These are phyloP conservation scores for Puccinia triticina DNA, from an alignment of 1,284 basidiomycete species.

Conservation along the genomic window DNA sequence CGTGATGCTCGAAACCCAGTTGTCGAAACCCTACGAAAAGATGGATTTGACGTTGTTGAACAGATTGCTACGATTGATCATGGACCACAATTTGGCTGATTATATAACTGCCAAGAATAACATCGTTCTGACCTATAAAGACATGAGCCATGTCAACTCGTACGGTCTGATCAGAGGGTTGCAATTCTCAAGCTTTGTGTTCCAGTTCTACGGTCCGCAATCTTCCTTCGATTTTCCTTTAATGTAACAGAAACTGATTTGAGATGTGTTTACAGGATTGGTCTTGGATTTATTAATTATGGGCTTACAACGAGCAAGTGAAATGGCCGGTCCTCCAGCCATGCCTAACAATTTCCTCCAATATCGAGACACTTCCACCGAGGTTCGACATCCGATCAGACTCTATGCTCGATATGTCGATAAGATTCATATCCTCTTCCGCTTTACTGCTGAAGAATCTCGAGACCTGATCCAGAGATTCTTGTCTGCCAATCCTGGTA, in stretches of 20 bases:
- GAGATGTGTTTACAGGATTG: conserved; percentile 56
- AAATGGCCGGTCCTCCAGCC: conserved; percentile 93
- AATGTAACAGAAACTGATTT: conserved; percentile 58
- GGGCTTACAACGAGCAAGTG: conserved; percentile 88
- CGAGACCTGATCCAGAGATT: conserved; percentile 92
- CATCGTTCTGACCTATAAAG: conserved; percentile 87
- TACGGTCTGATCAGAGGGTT: conserved; percentile 91
- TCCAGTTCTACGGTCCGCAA: conserved; percentile 81
- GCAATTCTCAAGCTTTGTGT: conserved; percentile 94
- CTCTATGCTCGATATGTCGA: conserved; percentile 92
- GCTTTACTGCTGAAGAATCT: conserved; percentile 97
- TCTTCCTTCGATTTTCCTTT: conserved; percentile 65
- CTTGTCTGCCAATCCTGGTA: conserved; percentile 59
- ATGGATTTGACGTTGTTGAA: conserved; percentile 91
- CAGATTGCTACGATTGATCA: conserved; percentile 84
- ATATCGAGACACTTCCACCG: conserved; percentile 86
- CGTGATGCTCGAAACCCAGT: conserved; percentile 94
- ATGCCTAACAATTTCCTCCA: conserved; percentile 96
- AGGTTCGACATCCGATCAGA: conserved; percentile 89
- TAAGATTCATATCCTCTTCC: conserved; percentile 89
- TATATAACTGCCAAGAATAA: conserved; percentile 99
- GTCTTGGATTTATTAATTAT: conserved; percentile 79
- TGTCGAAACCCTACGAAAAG: conserved; percentile 96
- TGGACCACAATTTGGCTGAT: conserved; percentile 95
- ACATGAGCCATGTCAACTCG: conserved; percentile 79